Evolutionary conservation across 2,329 filamentous ascomycete genomes (phyloP), one percentile per base, ranked within the genome.

Genomic region (Colletotrichum australisinense): DNA sequence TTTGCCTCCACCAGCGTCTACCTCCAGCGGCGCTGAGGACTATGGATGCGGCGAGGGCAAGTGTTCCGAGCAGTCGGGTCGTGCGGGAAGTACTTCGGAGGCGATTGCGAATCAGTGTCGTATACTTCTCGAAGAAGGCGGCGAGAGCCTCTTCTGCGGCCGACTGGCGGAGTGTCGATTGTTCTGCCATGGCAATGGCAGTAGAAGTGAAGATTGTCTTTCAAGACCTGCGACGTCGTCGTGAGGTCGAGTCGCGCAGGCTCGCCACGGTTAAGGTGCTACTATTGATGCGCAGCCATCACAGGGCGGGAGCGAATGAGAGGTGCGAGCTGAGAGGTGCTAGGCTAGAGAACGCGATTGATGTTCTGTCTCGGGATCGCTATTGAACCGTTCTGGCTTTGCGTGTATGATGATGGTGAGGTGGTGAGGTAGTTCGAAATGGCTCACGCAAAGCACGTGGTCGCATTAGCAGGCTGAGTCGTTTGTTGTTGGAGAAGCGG

Each of bases 21-120:
- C 91, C 90, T 73, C 95, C 95, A 85, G 94, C 95, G 69, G 92
- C 93, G 58, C 93, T 88, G 74, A 93, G 89, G 77, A 98, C 90
- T 77, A 98, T 95, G 62, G 94, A 93, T 32, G 95, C 84, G 9
- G 93, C 87, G 35, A 98, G 89, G 11, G 92, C 88, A 65, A 98
- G 86, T 0, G 94, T 94, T 28, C 93, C 93, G 64, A 97, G 85
- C 19, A 97, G 88, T 77, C 92, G 93, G 8, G 93, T 91, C 32
- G 91, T 90, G 76, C 89, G 91, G 4, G 95, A 93, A 4, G 93
- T 93, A 72, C 86, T 87, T 73, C 88, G 88, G 69, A 95, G 80
- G 46, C 86, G 87, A 71, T 85, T 83, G 75, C 86, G 86, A 66
- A 92, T 82, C 63, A 89, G 81, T 26, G 82, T 81, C 22, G 86